A percentile compares a stretch with the other conserved stretches of the same genome.
Evolutionary conservation across 192 early-diverging fungal species (phyloP).

Genomic region (Spinellus fusiger): DNA sequence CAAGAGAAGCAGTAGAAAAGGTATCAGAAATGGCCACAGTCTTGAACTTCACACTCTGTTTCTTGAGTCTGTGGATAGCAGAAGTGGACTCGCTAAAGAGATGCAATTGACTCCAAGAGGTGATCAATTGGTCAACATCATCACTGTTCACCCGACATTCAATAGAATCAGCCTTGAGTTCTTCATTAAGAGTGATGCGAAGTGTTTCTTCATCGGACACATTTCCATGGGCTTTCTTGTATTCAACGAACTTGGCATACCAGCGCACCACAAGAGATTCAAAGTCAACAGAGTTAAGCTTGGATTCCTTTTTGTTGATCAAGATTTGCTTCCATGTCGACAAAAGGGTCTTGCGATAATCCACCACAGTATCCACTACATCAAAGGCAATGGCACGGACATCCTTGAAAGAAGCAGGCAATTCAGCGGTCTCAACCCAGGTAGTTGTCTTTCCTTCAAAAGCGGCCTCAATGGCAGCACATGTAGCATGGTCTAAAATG

Average conservation of each 20-base stretch:
- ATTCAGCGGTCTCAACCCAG: slow-evolving; percentile 20
- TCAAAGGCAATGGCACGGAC: slow-evolving; percentile 16
- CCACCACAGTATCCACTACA: slow-evolving; percentile 18
- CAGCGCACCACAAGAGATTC: slow-evolving; percentile 9
- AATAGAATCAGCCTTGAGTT: slow-evolving; percentile 3
- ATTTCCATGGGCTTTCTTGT: not conserved
- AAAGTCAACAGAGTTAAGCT: not conserved
- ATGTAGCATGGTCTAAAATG: slow-evolving; percentile 8
- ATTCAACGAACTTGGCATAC: slow-evolving; percentile 4
- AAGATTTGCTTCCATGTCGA: slow-evolving; percentile 10
- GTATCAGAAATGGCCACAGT: slow-evolving; percentile 19
- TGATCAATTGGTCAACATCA: slow-evolving; percentile 8
- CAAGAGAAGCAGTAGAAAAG: slow-evolving; percentile 13
- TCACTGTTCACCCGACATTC: not conserved
- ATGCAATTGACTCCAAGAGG: slow-evolving; percentile 5
- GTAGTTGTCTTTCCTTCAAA: slow-evolving; percentile 23
- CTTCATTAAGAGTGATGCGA: slow-evolving; percentile 1
- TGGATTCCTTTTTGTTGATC: not conserved
- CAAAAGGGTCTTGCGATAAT: slow-evolving; percentile 7
- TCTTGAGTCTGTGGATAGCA: slow-evolving; percentile 15
- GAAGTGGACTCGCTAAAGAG: slow-evolving; percentile 10
- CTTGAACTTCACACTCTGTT: not conserved
- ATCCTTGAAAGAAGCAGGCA: slow-evolving; percentile 16
- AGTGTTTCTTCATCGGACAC: slow-evolving; percentile 3
- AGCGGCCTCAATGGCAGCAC: slow-evolving; percentile 4